Percentiles rank a stretch among this genome's conserved stretches.
phyloP scores from a whole-genome alignment of 441 rosid species.

The Jatropha podagrica region DNA sequence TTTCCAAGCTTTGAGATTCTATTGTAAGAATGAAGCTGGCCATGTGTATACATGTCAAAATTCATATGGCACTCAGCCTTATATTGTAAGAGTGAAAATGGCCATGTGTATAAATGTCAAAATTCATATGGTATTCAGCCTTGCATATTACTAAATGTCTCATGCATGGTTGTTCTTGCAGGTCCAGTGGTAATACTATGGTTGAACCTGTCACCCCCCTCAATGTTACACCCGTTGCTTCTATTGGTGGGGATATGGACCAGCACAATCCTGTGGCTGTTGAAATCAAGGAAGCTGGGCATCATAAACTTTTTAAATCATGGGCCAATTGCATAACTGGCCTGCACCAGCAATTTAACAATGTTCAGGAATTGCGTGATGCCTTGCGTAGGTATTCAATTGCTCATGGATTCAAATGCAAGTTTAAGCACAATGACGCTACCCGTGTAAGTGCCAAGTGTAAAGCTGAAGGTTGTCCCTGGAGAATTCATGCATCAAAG shows the following conservation, averaged over 20 bases:
- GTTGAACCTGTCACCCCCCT: conserved; percentile 27
- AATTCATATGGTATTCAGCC: conserved; percentile 3
- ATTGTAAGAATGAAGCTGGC: conserved; percentile 11
- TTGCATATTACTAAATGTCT: neutral
- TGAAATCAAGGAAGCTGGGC: conserved; percentile 16
- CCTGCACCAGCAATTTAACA: conserved; percentile 51
- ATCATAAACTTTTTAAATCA: conserved; percentile 27
- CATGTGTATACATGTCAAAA: conserved; percentile 13
- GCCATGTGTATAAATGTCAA: conserved; percentile 12
- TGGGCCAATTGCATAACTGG: conserved; percentile 49
- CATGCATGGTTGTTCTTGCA: conserved; percentile 24
- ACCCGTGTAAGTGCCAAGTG: conserved; percentile 48
- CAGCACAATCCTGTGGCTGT: conserved; percentile 5
- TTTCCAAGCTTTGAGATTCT: conserved; percentile 6
- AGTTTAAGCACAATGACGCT: conserved; percentile 44
- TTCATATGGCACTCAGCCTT: conserved; percentile 1
- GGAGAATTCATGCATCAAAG: conserved; percentile 50
- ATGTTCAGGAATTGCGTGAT: conserved; percentile 49
- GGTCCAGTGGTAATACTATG: conserved; percentile 32
- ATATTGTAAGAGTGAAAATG: conserved; percentile 8
- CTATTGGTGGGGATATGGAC: conserved; percentile 12
- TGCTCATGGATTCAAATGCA: conserved; percentile 46
- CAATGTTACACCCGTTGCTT: conserved; percentile 23
- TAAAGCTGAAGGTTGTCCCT: conserved; percentile 48
- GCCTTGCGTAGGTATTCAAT: conserved; percentile 46